These are phyloP conservation scores for Ceriops decandra DNA, from an alignment of 345 rosid species.

Conservation along the genomic window DNA sequence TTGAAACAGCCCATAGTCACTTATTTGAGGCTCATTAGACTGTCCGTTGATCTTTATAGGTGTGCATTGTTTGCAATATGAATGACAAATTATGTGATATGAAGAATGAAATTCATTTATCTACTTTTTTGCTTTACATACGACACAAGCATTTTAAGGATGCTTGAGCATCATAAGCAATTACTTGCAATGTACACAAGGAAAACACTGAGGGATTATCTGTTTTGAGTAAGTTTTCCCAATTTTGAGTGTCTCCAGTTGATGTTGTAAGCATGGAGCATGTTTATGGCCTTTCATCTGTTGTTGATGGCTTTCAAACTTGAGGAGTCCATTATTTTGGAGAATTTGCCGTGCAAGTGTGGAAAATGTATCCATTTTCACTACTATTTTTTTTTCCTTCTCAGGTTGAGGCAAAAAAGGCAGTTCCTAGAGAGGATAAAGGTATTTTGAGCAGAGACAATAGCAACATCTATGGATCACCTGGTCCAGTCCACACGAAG, in stretches of 20 bases:
- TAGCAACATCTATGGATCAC: constrained; percentile 55
- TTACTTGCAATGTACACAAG: neutral
- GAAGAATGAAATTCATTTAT: neutral
- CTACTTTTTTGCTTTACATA: neutral
- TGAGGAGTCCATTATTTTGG: neutral
- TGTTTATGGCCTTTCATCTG: neutral
- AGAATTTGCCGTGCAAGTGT: neutral
- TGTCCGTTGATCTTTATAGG: neutral
- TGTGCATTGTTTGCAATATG: neutral
- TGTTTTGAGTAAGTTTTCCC: too few species aligned
- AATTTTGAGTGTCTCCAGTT: too few species aligned
- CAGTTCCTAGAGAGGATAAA: constrained; percentile 89
- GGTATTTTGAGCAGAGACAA: constrained; percentile 48
- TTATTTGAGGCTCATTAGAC: neutral
- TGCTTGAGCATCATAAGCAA: neutral
- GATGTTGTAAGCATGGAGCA: too few species aligned
- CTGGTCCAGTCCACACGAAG: constrained; percentile 59
- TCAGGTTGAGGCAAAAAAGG: constrained; percentile 99
- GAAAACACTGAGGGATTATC: neutral
- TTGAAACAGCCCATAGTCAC: neutral
- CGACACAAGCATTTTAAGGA: neutral
- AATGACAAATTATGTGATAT: neutral
- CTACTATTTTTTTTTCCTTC: constrained; percentile 13
- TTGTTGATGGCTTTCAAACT: constrained; percentile 7
- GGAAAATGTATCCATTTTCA: constrained; percentile 3